These are phyloP conservation scores for Oryza glumipatula DNA, from an alignment of 176 grass and related monocot species.

Conservation along the genomic window DNA sequence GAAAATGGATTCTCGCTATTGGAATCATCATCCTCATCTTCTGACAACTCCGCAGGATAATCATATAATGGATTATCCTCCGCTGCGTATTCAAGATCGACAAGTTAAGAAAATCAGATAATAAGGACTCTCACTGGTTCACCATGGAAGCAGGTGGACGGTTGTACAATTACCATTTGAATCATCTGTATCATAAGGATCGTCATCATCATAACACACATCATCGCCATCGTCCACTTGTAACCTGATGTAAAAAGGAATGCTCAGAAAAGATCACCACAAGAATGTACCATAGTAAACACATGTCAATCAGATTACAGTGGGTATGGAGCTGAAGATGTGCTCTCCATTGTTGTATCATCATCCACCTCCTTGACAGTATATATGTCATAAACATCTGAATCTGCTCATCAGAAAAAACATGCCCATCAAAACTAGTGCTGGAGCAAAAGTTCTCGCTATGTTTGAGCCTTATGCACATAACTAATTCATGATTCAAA, in stretches of 20 bases:
- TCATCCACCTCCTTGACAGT: slow-evolving; percentile 63
- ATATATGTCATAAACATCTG: slow-evolving; percentile 94
- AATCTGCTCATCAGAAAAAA: slow-evolving; percentile 46
- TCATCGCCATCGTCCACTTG: slow-evolving; percentile 66
- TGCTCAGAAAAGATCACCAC: slow-evolving; percentile 1
- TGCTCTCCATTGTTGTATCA: slow-evolving; percentile 50
- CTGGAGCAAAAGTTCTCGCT: background rate
- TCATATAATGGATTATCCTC: slow-evolving; percentile 82
- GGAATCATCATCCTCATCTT: slow-evolving; percentile 47
- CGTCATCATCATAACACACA: slow-evolving; percentile 57
- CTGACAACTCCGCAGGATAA: slow-evolving; percentile 70
- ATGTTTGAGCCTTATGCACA: background rate
- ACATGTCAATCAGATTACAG: slow-evolving; percentile 42
- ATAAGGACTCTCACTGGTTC: background rate
- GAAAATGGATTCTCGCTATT: slow-evolving; percentile 46
- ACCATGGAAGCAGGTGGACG: background rate
- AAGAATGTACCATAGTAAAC: background rate
- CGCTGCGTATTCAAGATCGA: slow-evolving; percentile 50
- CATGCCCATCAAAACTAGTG: slow-evolving; percentile 6
- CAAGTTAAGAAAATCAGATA: slow-evolving; percentile 2
- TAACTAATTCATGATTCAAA: background rate
- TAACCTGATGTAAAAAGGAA: slow-evolving; percentile 54
- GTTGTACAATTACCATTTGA: slow-evolving; percentile 70
- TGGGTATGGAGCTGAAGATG: slow-evolving; percentile 57
- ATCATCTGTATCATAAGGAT: slow-evolving; percentile 85